Base-by-base conservation (phyloP, 2,329 filamentous ascomycete species). In the Aspergillus calidoustus region DNA sequence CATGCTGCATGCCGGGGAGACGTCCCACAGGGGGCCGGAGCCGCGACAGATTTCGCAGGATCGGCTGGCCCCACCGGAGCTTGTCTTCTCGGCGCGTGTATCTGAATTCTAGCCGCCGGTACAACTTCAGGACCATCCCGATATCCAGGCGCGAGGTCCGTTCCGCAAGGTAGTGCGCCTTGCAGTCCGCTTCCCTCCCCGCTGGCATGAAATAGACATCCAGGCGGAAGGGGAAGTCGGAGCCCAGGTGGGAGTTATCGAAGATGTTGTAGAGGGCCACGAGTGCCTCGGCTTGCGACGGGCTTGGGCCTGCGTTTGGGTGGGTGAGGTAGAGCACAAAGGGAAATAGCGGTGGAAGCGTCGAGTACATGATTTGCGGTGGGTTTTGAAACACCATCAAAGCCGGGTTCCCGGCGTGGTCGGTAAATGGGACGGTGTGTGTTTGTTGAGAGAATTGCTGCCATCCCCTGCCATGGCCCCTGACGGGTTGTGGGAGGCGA, bases 341-440 rank as follows among this genome's bases (percentile, higher is more conserved):
- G 38, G 57, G 52, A 28, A 52, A 63, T n/a, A 63, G 60, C 13
- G 54, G 60, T 54, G 44, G 60, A n/a, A 62, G 50, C 47, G 25
- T 31, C 25, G 19, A 52, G 30, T 38, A 38, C 34, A 38, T 38
- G 28, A 28, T 49, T 38, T 41, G 25, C 38, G 15, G 9, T 5
- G 4, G 2, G 15, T 58, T 57, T 22, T 55, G n/a, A 50, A 63
- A 60, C 9, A 56, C 61, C 47, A 63, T 63, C 15, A 57, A 63
- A 17, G 57, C 52, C 13, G 34, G 28, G 2, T 38, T 52, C n/a
- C 57, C 48, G 22, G 19, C 8, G 31, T 63, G 48, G 19, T 54
- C 57, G 1, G 38, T 48, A 31, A 60, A 57, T 22, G 41, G 13
- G 15, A 62, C 11, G 25, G 31, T 54, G 11, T 58, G 60, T 11